phyloP scores from a whole-genome alignment of 805 yeast genomes.

The Suhomyces prunicola region DNA sequence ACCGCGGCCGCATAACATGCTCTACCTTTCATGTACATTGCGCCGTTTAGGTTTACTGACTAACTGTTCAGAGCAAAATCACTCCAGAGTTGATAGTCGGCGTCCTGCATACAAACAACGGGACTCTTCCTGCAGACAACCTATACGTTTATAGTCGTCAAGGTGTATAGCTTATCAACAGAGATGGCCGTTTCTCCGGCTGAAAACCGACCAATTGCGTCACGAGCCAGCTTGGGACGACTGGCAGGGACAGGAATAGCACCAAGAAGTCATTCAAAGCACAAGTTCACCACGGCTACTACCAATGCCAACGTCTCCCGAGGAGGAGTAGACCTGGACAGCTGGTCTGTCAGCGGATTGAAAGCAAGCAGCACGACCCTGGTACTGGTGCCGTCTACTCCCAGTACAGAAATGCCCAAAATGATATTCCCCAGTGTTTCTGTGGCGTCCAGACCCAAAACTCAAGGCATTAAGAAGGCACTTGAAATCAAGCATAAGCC shows the following conservation, averaged over 20 bases:
- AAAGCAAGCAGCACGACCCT: neutral
- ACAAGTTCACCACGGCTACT: slow-evolving; percentile 3
- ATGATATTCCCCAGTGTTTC: neutral
- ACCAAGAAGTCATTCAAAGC: neutral
- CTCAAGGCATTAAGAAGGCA: neutral
- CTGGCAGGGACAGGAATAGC: neutral
- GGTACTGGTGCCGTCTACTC: neutral
- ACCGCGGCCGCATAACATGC: neutral
- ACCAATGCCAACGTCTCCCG: slow-evolving; percentile 3
- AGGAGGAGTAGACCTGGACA: neutral
- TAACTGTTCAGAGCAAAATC: too few species aligned
- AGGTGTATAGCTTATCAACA: neutral
- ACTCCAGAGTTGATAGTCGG: too few species aligned
- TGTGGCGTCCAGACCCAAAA: neutral
- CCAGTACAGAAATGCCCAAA: neutral
- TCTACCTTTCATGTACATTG: neutral
- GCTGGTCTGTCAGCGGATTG: neutral
- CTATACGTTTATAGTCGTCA: neutral
- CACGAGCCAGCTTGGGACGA: neutral
- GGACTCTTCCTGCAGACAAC: neutral
- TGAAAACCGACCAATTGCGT: neutral
- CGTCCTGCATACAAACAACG: neutral
- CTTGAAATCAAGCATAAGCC: slow-evolving; percentile 1
- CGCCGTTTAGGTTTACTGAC: neutral
- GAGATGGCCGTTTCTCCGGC: neutral